Evolutionary conservation across 306 rosid species (phyloP).

Genomic region (Senna tora): DNA sequence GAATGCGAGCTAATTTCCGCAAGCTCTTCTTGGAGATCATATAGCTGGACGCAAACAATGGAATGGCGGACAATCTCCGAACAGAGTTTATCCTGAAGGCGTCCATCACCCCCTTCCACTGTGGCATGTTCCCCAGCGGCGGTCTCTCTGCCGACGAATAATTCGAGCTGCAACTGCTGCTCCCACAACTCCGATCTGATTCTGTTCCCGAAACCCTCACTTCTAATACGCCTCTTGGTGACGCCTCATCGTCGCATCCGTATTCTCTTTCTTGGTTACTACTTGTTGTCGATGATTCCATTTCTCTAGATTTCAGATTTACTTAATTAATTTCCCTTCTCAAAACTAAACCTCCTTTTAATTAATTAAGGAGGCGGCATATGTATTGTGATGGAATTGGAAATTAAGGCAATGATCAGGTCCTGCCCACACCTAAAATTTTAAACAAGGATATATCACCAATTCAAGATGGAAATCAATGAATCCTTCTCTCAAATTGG

Average conservation of each 20-base stretch:
- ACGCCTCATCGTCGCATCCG: slow-evolving; percentile 40
- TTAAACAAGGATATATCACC: slow-evolving; percentile 30
- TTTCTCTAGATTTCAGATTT: too few species aligned
- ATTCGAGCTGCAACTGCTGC: slow-evolving; percentile 37
- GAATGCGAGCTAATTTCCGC: slow-evolving; percentile 57
- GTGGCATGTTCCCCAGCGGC: slow-evolving; percentile 31
- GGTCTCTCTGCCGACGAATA: not conserved
- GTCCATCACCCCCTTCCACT: slow-evolving; percentile 62
- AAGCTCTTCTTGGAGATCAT: slow-evolving; percentile 55
- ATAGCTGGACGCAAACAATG: slow-evolving; percentile 49
- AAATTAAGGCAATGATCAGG: not conserved
- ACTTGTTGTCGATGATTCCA: not conserved
- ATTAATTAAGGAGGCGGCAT: too few species aligned
- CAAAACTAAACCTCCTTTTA: too few species aligned
- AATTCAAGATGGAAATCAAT: not conserved
- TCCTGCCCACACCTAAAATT: slow-evolving; percentile 32
- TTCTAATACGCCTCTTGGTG: slow-evolving; percentile 80
- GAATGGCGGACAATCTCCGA: slow-evolving; percentile 62
- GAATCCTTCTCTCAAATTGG: slow-evolving; percentile 43
- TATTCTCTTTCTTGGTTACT: slow-evolving; percentile 12
- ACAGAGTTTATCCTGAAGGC: slow-evolving; percentile 58
- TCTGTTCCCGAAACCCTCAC: slow-evolving; percentile 51
- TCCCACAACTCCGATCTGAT: slow-evolving; percentile 49
- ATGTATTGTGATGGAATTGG: too few species aligned
- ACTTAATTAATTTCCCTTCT: too few species aligned